Evolutionary conservation across 2,329 filamentous ascomycete genomes (phyloP).

Genomic region (Helminthosporium solani): DNA sequence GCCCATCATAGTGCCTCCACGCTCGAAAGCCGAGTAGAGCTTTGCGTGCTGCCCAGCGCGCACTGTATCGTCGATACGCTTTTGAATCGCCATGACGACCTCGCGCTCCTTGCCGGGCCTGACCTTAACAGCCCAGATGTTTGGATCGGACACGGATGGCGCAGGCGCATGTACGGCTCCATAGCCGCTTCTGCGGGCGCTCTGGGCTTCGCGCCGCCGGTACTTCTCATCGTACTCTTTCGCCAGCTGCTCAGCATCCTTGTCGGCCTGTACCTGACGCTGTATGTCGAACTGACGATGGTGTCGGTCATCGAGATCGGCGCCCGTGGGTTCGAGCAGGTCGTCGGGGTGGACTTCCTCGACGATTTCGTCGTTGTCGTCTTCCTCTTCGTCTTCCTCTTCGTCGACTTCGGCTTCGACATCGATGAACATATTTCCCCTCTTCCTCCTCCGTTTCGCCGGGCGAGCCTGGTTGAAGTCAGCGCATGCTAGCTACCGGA

Average conservation of each 20-base stretch:
- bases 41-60: conserved; percentile 77
- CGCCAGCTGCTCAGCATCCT: conserved; percentile 93
- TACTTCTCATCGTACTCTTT: conserved; percentile 81
- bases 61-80: conserved; percentile 77
- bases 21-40: conserved; percentile 90
- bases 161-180: conserved; percentile 62
- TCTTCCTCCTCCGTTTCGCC: conserved; percentile 74
- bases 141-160: conserved; percentile 91
- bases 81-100: conserved; percentile 83
- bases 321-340: conserved; percentile 72
- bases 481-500: neutral
- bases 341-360: conserved; percentile 91
- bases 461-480: conserved; percentile 60
- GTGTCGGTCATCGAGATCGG: conserved; percentile 82
- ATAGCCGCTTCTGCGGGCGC: conserved; percentile 29
- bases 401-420: conserved; percentile 97
- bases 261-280: conserved; percentile 80
- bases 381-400: conserved; percentile 81
- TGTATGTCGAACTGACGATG: conserved; percentile 93
- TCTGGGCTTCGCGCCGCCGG: conserved; percentile 61
- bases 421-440: conserved; percentile 88
- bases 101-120: conserved; percentile 96
- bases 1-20: conserved; percentile 84
- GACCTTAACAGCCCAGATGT: conserved; percentile 91
- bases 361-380: conserved; percentile 79